Conservation (phyloP, 2,329 filamentous ascomycete species). For the Trichoderma sp. region DNA sequence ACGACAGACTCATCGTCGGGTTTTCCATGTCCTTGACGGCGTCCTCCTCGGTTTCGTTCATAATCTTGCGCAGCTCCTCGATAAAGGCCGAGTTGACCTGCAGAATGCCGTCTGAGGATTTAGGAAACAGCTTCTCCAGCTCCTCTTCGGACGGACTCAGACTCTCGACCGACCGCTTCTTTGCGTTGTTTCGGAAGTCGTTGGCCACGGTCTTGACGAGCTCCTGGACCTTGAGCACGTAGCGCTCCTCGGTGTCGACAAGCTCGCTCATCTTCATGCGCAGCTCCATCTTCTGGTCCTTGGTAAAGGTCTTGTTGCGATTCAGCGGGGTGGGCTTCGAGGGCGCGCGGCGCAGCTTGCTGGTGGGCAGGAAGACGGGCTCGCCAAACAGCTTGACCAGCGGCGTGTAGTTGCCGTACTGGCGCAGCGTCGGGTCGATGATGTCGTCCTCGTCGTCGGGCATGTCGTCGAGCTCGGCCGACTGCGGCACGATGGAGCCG, state of each 20-base stretch:
- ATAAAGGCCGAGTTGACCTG: conserved; percentile 81
- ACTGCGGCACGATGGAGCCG: conserved; percentile 68
- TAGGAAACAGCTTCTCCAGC: conserved; percentile 76
- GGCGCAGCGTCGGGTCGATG: conserved; percentile 62
- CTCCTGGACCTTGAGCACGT: conserved; percentile 84
- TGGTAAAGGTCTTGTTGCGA: conserved; percentile 73
- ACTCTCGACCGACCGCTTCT: conserved; percentile 58
- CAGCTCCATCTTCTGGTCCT: conserved; percentile 79
- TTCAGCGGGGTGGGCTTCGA: conserved; percentile 83
- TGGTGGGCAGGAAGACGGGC: conserved; percentile 82
- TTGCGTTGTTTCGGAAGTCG: conserved; percentile 74
- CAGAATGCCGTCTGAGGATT: conserved; percentile 76
- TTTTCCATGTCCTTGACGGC: conserved; percentile 75
- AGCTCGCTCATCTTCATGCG: conserved; percentile 88
- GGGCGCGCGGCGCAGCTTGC: conserved; percentile 79
- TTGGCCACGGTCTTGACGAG: conserved; percentile 78
- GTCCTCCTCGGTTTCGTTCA: conserved; percentile 82
- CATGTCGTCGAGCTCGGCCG: conserved; percentile 60
- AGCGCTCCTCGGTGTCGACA: conserved; percentile 90
- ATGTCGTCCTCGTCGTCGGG: conserved; percentile 66
- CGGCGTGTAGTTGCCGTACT: conserved; percentile 77
- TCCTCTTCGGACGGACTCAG: conserved; percentile 72
- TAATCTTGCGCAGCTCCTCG: conserved; percentile 70
- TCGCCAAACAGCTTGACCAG: conserved; percentile 80
- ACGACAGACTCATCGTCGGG: conserved; percentile 45